These are phyloP conservation scores for Ganoderma lingzhi DNA, from an alignment of 1,284 basidiomycete genomes.

Conservation along the genomic window DNA sequence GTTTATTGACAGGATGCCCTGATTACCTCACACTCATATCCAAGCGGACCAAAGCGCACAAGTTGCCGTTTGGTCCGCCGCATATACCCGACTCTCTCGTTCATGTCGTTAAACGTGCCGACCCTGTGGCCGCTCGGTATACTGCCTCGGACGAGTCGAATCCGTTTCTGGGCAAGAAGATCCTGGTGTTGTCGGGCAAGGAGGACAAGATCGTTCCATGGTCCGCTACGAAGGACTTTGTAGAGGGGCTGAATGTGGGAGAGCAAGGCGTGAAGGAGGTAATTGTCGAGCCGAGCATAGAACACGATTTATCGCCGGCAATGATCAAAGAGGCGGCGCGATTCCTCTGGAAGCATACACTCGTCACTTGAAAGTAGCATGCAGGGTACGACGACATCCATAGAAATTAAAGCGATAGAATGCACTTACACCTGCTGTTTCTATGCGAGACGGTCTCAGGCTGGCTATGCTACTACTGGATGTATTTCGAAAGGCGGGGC, in stretches of 20 bases:
- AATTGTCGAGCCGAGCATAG: slow-evolving; percentile 54
- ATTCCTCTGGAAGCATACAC: slow-evolving; percentile 50
- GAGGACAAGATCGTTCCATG: slow-evolving; percentile 68
- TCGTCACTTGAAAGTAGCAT: slow-evolving; percentile 19
- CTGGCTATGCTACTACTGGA: too few relatives aligned
- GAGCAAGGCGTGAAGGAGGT: slow-evolving; percentile 56
- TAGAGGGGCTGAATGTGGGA: slow-evolving; percentile 60
- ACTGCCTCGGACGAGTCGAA: slow-evolving; percentile 49
- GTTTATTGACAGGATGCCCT: slow-evolving; percentile 56
- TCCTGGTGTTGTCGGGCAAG: slow-evolving; percentile 72
- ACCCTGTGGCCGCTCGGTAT: slow-evolving; percentile 54
- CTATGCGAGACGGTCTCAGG: too few relatives aligned
- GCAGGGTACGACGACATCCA: neutral
- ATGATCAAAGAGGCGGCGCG: slow-evolving; percentile 56
- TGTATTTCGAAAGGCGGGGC: too few relatives aligned
- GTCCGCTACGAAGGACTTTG: slow-evolving; percentile 57
- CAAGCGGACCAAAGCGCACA: slow-evolving; percentile 59
- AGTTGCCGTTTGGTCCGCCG: slow-evolving; percentile 58
- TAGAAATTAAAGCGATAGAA: too few relatives aligned
- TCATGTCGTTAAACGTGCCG: slow-evolving; percentile 52
- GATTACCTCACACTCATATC: slow-evolving; percentile 72
- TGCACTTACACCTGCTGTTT: too few relatives aligned
- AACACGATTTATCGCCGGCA: slow-evolving; percentile 58
- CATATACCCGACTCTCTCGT: slow-evolving; percentile 66
- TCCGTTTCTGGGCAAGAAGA: slow-evolving; percentile 73